Evolutionary conservation across 2,329 filamentous ascomycete species (phyloP).

Genomic region (Cercospora canescens): DNA sequence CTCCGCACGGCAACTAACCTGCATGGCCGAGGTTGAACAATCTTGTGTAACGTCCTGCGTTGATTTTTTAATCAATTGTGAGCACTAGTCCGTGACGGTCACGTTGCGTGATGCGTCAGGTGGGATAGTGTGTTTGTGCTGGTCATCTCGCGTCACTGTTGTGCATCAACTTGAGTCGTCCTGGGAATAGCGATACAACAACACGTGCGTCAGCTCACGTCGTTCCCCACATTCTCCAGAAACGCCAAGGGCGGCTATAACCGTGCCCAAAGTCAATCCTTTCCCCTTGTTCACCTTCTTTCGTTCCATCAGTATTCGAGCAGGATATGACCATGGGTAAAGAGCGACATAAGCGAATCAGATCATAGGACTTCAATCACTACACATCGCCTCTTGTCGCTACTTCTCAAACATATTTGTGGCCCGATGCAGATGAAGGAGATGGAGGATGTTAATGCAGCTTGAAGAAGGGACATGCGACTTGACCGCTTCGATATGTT

Average conservation of each 20-base stretch:
- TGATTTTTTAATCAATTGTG: not conserved
- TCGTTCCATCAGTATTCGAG: too few species aligned
- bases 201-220: not conserved
- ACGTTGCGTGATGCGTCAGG: not conserved
- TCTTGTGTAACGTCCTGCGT: not conserved
- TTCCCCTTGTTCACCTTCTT: too few species aligned
- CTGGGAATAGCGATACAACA: not conserved
- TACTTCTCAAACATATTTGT: too few species aligned
- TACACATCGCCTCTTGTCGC: too few species aligned
- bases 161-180: not conserved
- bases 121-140: not conserved
- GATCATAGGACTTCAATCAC: too few species aligned
- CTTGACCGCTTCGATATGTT: too few species aligned
- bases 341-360: too few species aligned
- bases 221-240: not conserved
- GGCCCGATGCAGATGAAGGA: too few species aligned
- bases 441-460: too few species aligned
- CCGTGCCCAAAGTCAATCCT: too few species aligned
- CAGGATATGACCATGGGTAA: too few species aligned
- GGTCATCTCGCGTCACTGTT: not conserved
- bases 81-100: not conserved
- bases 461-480: too few species aligned
- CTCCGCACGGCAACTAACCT: not conserved
- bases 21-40: constrained; percentile 3
- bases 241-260: not conserved